Base-by-base conservation (phyloP, 83 land plant genomes). In the Diphasiastrum complanatum region DNA sequence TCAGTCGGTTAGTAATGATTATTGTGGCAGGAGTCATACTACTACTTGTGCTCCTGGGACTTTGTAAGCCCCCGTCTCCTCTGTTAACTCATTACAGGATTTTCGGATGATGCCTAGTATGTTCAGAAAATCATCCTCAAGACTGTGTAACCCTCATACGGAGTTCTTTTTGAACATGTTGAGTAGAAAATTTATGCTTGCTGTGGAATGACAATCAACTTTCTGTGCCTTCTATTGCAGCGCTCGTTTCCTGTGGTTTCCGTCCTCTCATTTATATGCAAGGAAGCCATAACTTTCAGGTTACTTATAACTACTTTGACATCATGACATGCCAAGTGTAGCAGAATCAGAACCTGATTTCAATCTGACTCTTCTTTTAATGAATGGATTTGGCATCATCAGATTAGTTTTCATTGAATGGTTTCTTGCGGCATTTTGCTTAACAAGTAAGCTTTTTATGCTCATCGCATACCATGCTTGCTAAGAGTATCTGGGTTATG, bases 361-460 rank as follows among this genome's bases (percentile, higher is more conserved):
- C 14, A 18, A 23, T 26, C 12, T 11, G 43, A 53, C 20, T 26
- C 1, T 52, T 19, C 38, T 59, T 32, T 50, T 43, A 28, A 65
- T 4, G 26, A 11, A 2, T 27, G 32, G 16, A 61, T 12, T n/a
- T 34, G 6, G 5, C 0, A 20, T 66, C 49, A 36, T 4, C 97
- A 91, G 97, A 64, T 78, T 91, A 68, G 77, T 91, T 2, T 33
- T 82, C 5, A 65, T 81, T 63, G 97, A 89, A 20, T 91, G 92
- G 93, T 40, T 91, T 34, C 84, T 91, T 59, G 97, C 86, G 33
- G 82, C 51, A 67, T 84, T 4, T 76, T 86, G 26, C 70, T 86
- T 2, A 66, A 84, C 73, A 81, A 78, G 97, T 91, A 79, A 77
- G 86, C 47, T 45, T 0, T 10, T 24, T 47, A 35, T 58, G 30